phyloP scores from a whole-genome alignment of 192 early-diverging fungal genomes.

The Coemansia sp. region DNA sequence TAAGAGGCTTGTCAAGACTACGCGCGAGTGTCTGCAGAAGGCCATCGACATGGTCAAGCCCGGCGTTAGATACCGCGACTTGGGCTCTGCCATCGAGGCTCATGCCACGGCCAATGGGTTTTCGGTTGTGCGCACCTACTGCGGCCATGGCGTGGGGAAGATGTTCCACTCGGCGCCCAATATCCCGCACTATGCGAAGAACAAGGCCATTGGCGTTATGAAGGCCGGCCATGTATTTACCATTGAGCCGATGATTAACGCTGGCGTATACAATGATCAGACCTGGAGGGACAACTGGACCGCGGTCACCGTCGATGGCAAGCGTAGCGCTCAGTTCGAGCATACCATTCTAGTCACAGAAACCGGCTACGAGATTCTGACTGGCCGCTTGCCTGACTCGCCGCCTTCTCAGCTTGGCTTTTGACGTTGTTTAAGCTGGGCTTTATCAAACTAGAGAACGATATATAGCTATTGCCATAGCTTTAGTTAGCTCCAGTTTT shows the following conservation, averaged over 20 bases:
- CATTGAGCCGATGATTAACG: slow-evolving; percentile 99
- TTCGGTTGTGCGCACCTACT: slow-evolving; percentile 88
- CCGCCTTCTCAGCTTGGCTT: slow-evolving; percentile 28
- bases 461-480: background rate
- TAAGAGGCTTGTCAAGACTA: slow-evolving; percentile 70
- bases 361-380: slow-evolving; percentile 84
- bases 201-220: slow-evolving; percentile 95
- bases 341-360: slow-evolving; percentile 92
- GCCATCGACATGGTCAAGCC: slow-evolving; percentile 93
- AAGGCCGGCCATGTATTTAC: slow-evolving; percentile 95
- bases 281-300: slow-evolving; percentile 87
- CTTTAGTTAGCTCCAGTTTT: background rate
- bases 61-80: slow-evolving; percentile 84
- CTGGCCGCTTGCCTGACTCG: slow-evolving; percentile 41
- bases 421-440: background rate
- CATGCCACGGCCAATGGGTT: slow-evolving; percentile 81
- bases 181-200: slow-evolving; percentile 92
- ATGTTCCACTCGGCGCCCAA: slow-evolving; percentile 90
- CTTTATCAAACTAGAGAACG: background rate
- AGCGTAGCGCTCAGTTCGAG: slow-evolving; percentile 96
- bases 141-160: slow-evolving; percentile 86
- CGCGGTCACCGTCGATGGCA: slow-evolving; percentile 85
- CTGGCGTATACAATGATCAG: slow-evolving; percentile 68
- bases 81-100: slow-evolving; percentile 87
- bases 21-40: slow-evolving; percentile 84